Conservation (phyloP, 2,329 filamentous ascomycete genomes). For the Ramularia collo-cygni region DNA sequence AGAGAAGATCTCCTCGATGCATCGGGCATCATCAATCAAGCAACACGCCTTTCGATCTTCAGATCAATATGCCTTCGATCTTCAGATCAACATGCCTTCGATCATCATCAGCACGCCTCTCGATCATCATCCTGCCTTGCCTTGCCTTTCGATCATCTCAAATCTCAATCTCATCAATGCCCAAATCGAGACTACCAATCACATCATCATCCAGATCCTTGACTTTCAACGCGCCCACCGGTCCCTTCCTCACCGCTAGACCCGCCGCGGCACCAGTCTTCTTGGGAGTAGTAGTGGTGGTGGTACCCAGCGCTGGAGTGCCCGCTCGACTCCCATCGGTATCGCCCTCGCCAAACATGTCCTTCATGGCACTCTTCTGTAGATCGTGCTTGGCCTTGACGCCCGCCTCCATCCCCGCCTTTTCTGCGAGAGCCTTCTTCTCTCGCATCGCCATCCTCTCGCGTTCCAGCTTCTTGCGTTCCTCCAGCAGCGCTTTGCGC, state of each 20-base stretch:
- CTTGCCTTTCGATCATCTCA: no score
- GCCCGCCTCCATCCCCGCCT: slow-evolving; percentile 36
- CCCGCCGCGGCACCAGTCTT: slow-evolving; percentile 37
- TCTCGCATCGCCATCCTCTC: slow-evolving; percentile 49
- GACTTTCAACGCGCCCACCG: slow-evolving; percentile 41
- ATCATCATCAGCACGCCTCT: no score
- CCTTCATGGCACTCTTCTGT: slow-evolving; percentile 37
- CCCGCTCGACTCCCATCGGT: slow-evolving; percentile 41
- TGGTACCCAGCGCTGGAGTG: slow-evolving; percentile 44
- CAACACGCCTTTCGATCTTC: no score
- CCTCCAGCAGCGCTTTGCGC: slow-evolving; percentile 81
- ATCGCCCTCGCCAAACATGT: slow-evolving; percentile 40
- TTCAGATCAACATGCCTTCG: no score
- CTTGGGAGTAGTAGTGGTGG: no score
- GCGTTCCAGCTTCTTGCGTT: slow-evolving; percentile 45
- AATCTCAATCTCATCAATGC: slow-evolving; percentile 78
- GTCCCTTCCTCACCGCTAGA: slow-evolving; percentile 47
- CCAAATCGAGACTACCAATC: slow-evolving; percentile 80
- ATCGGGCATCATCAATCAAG: no score
- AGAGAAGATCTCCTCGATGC: no score
- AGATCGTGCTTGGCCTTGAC: slow-evolving; percentile 14
- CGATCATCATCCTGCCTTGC: no score
- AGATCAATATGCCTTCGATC: no score
- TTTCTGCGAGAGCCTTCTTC: slow-evolving; percentile 43
- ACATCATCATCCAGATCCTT: slow-evolving; percentile 87